Conservation (phyloP, 768 basidiomycete species). For the Chalciporus sphaerocephalus region DNA sequence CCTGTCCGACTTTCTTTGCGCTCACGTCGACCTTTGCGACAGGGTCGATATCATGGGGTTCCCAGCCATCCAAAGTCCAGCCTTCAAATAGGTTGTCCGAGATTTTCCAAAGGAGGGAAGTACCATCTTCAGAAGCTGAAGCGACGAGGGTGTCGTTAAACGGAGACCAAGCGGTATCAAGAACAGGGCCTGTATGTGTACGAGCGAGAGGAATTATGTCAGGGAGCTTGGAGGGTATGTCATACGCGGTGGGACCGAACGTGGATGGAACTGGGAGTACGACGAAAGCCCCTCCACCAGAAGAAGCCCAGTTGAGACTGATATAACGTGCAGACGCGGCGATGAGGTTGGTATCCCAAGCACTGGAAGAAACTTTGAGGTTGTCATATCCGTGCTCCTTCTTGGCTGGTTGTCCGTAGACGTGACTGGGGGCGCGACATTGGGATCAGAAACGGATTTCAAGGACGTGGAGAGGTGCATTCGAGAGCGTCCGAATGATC, state of each 20-base stretch:
- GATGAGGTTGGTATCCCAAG: conserved; percentile 95
- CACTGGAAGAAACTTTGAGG: conserved; percentile 80
- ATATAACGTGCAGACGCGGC: conserved; percentile 83
- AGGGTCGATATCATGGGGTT: conserved; percentile 78
- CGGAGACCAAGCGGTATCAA: conserved; percentile 96
- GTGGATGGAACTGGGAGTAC: conserved; percentile 83
- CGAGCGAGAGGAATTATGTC: conserved; percentile 91
- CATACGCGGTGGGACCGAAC: conserved; percentile 47
- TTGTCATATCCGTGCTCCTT: conserved; percentile 80
- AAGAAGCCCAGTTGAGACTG: conserved; percentile 91
- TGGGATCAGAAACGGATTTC: neutral
- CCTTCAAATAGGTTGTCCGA: conserved; percentile 63
- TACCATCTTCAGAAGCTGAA: conserved; percentile 92
- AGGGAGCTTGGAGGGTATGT: conserved; percentile 75
- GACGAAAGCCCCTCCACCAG: conserved; percentile 92
- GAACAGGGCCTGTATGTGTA: conserved; percentile 76
- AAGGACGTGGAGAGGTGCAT: neutral
- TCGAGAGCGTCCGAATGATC: conserved; percentile 13
- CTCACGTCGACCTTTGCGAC: conserved; percentile 75
- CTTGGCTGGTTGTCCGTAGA: conserved; percentile 85
- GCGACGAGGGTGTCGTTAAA: conserved; percentile 90
- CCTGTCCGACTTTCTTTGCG: conserved; percentile 88
- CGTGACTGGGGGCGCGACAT: conserved; percentile 55
- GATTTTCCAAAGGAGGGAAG: conserved; percentile 89
- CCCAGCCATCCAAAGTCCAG: conserved; percentile 84